Evolutionary conservation across 345 rosid species (phyloP).

Genomic region (Citrus hindsii): DNA sequence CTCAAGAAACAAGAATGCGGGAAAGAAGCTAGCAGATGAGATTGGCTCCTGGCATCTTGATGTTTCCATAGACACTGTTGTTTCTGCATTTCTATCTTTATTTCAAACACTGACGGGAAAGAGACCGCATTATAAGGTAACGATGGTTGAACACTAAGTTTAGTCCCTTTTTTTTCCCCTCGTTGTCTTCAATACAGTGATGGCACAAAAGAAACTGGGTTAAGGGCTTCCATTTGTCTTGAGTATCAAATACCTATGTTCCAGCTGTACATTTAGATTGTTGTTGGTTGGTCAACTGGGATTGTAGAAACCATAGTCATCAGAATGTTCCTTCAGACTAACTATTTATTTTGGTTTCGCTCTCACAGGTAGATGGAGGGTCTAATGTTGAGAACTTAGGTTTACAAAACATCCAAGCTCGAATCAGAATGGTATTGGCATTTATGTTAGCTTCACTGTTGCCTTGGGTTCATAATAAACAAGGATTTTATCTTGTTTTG

Average conservation of each 20-base stretch:
- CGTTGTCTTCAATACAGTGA: neutral
- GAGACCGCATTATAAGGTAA: conserved; percentile 77
- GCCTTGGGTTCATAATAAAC: conserved; percentile 94
- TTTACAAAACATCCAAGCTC: conserved; percentile 89
- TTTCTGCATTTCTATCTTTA: conserved; percentile 72
- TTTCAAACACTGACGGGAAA: conserved; percentile 84
- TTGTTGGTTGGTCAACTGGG: neutral
- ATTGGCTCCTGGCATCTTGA: conserved; percentile 98
- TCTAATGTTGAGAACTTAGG: conserved; percentile 81
- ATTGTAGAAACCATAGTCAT: neutral
- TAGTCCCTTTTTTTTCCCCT: neutral
- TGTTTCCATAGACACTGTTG: conserved; percentile 72
- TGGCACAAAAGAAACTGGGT: neutral
- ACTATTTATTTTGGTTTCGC: conserved; percentile 1
- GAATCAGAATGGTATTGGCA: conserved; percentile 95
- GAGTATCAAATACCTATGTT: neutral
- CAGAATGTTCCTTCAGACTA: neutral
- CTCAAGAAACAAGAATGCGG: conserved; percentile 60
- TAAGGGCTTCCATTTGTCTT: neutral
- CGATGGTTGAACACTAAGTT: neutral
- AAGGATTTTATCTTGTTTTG: conserved; percentile 87
- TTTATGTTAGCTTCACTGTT: conserved; percentile 87
- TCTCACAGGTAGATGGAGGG: conserved; percentile 82
- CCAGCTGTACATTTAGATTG: neutral
- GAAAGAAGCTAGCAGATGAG: conserved; percentile 80